Base-by-base conservation (phyloP, 2,329 filamentous ascomycete genomes). In the Penicillium sp. region DNA sequence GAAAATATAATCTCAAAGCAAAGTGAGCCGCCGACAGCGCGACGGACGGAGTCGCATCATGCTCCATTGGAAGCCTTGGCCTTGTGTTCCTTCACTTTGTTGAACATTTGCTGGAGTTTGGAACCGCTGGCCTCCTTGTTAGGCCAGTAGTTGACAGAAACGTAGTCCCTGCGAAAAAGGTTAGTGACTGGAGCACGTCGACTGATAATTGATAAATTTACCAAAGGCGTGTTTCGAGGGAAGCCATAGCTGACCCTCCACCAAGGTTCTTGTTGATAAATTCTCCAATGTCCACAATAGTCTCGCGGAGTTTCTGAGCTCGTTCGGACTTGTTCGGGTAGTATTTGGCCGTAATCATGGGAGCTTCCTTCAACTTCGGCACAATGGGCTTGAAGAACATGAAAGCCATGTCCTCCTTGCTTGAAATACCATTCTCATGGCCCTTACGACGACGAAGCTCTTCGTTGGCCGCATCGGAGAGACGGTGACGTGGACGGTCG, bases 331-430 rank as follows among this genome's bases (percentile, higher is more conserved):
- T 76, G 51, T 71, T 72, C 8, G 75, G 74, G 39, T 75, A 70
- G 33, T 71, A 74, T 48, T 74, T 72, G 51, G 76, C 77, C 1
- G 74, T 79, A 38, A 76, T 73, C 28, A 65, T 66, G 22, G 74
- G 70, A n/a, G 77, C 74, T 47, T 69, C 69, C 51, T 68, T 72
- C 20, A 77, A 62, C 45, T 73, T 69, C 33, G 73, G 71, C 38
- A 69, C 68, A 33, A 78, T 76, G 11, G 76, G 76, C 49, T 71
- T 74, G 63, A 79, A 78, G 53, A 79, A 67, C 54, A 71, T 64
- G 44, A 69, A 70, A 47, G 74, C 65, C 62, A 77, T 74, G 35
- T 73, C 69, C 55, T 74, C 63, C 35, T 68, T 66, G 50, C 60
- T 48, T 49, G 54, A 55, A 54, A 63, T 58, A 22, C 71, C 72